A percentile compares a stretch with the other conserved stretches of the same genome.
Evolutionary conservation across 345 rosid species (phyloP).

Genomic region (Brassica carinata): DNA sequence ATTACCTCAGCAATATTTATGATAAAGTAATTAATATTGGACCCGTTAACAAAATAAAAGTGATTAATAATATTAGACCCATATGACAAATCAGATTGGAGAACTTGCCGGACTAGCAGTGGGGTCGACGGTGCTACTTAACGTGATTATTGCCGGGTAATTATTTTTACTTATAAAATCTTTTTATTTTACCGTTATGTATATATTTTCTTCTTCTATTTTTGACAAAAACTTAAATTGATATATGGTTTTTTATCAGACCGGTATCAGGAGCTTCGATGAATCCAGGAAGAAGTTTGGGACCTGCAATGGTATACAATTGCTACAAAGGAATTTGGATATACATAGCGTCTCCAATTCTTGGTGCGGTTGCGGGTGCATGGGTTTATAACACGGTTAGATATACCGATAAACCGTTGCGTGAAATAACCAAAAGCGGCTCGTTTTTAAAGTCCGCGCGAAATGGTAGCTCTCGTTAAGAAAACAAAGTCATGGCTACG

Average conservation of each 20-base stretch:
- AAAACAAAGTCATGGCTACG: background rate
- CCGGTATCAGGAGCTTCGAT: conserved; percentile 89
- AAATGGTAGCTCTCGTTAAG: conserved; percentile 33
- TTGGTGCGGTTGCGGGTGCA: conserved; percentile 80
- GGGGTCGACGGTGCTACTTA: conserved; percentile 81
- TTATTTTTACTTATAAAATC: background rate
- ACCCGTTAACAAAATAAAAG: background rate
- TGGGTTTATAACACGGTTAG: conserved; percentile 74
- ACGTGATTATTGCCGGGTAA: conserved; percentile 92
- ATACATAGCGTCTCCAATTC: conserved; percentile 57
- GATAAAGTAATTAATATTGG: conserved; percentile 12
- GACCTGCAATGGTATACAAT: conserved; percentile 72
- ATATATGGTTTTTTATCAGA: conserved; percentile 35
- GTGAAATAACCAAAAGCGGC: conserved; percentile 60
- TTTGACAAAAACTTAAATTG: background rate
- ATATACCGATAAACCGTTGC: conserved; percentile 76
- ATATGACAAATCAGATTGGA: conserved; percentile 61
- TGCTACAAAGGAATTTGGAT: conserved; percentile 72
- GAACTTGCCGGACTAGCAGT: conserved; percentile 94
- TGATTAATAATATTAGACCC: background rate
- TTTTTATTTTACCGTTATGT: background rate
- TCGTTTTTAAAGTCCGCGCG: conserved; percentile 52
- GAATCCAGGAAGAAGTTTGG: conserved; percentile 90
- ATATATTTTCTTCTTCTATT: background rate
- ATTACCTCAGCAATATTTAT: background rate